phyloP scores from a whole-genome alignment of 2,329 filamentous ascomycete genomes.

The Calonectria fujianensis region DNA sequence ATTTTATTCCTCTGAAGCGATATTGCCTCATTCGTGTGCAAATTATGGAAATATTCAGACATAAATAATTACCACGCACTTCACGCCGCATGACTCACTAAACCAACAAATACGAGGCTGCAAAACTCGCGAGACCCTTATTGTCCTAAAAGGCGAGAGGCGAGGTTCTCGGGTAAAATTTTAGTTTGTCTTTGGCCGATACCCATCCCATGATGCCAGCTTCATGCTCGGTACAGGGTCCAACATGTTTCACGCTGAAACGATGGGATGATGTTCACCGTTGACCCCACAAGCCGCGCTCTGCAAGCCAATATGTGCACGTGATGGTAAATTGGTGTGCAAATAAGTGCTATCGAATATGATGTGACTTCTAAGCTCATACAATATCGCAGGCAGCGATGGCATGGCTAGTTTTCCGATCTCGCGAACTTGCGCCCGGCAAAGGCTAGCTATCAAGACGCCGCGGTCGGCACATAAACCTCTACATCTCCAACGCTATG shows the following conservation, averaged over 20 bases:
- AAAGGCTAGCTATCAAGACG: too few species aligned
- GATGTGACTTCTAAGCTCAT: background rate
- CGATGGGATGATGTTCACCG: background rate
- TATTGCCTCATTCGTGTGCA: background rate
- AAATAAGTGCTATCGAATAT: background rate
- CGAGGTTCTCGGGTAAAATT: background rate
- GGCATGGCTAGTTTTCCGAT: too few species aligned
- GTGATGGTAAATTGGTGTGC: background rate
- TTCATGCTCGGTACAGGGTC: background rate
- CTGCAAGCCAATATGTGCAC: background rate
- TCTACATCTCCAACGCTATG: too few species aligned
- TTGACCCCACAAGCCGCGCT: background rate
- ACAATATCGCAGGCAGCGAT: background rate
- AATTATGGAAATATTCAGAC: background rate
- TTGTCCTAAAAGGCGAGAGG: background rate
- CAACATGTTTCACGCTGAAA: background rate
- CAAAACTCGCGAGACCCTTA: background rate
- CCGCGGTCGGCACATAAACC: too few species aligned
- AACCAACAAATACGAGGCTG: background rate
- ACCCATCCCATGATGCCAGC: background rate
- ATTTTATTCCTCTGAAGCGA: too few species aligned
- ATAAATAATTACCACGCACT: background rate
- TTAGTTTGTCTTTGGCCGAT: background rate
- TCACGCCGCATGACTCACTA: background rate
- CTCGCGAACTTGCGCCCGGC: too few species aligned